phyloP scores from a whole-genome alignment of 2,329 filamentous ascomycete genomes.

The Chaetomiaceae sp. region DNA sequence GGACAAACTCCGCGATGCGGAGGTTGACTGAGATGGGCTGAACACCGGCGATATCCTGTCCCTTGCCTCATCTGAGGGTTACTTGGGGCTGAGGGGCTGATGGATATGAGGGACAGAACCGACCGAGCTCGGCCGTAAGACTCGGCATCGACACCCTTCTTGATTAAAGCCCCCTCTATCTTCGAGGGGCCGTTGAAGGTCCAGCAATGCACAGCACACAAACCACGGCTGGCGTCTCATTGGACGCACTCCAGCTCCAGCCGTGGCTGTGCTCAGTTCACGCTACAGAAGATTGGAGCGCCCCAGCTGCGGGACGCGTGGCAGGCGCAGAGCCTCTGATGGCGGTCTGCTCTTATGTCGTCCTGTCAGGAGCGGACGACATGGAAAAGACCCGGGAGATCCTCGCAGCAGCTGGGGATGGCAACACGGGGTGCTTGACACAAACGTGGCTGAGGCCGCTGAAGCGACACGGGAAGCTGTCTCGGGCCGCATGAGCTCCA shows the following conservation, averaged over 20 bases:
- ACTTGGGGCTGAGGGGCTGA: no score
- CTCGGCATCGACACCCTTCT: no score
- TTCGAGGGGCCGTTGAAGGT: neutral
- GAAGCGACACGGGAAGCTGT: neutral
- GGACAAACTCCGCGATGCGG: no score
- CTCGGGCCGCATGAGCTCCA: neutral
- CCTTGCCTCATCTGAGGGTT: no score
- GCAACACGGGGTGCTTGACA: neutral
- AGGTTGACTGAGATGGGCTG: no score
- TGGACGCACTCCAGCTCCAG: neutral
- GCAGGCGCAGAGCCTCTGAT: neutral
- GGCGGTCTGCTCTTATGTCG: neutral
- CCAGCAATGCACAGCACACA: neutral
- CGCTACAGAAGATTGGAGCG: neutral
- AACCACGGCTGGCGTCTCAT: neutral
- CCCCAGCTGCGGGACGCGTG: constrained; percentile 9
- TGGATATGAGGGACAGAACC: no score
- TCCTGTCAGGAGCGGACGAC: no score
- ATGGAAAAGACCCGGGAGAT: no score
- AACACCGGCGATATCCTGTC: no score
- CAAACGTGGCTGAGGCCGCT: neutral
- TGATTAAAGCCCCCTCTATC: no score
- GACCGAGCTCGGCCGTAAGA: no score
- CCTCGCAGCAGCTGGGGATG: no score
- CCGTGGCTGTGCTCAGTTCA: constrained; percentile 7